Base-by-base conservation (phyloP, 345 rosid genomes). In the Dipteronia dyeriana region DNA sequence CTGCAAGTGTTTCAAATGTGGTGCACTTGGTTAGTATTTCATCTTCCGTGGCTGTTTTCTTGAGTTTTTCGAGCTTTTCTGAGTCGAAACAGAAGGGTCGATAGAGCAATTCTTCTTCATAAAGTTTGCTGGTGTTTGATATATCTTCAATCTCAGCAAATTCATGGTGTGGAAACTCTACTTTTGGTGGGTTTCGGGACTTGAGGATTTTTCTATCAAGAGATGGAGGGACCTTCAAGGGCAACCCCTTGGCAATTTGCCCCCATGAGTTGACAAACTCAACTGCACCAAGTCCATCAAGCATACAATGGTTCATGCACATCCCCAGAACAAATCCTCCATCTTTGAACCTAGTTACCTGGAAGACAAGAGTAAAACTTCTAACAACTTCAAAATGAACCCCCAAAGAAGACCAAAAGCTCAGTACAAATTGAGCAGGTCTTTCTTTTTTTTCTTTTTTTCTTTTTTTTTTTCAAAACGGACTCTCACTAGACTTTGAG, bases 251-350 rank as follows among this genome's bases (percentile, higher is more conserved):
- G 38, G 99, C 85, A 14, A 86, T 90, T 78, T 91, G 91, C 17
- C 90, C 95, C 97, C 99, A 93, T 19, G 94, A 91, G 78, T 91
- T 91, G 68, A 95, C 83, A 70, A 95, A 95, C 71, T 93, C 92
- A 98, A 93, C 92, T 7, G 97, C 97, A 38, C 75, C 92, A 7
- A 91, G 84, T 29, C 98, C 99, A 79, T 95, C 99, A 56, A 85
- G 85, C 94, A 91, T 90, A 8, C 94, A 90, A 63, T 95, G 99
- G 84, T 90, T 95, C 96, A 90, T 79, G 70, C 90, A 82, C 49
- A 91, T 78, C 54, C 98, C 99, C 9, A 95, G 79, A 39, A 86
- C 84, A 82, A 93, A 90, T 23, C 90, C 98, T 77, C 99, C 98
- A 64, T 91, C 92, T 67, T 89, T 87, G 91, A 93, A 91, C 73